Conservation (phyloP, 768 basidiomycete genomes). For the Lentinula sp. region DNA sequence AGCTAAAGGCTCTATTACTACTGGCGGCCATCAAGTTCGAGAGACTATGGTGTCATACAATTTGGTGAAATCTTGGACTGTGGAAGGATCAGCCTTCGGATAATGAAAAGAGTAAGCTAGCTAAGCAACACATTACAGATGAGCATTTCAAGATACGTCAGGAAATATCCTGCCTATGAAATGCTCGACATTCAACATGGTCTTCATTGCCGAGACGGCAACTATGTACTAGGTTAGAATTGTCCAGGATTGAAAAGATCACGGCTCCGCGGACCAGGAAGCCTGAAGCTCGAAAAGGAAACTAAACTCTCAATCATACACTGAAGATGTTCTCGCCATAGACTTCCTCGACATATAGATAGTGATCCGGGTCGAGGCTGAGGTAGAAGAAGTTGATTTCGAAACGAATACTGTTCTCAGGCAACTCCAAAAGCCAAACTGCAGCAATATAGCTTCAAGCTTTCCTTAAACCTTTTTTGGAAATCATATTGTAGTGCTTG, state of each 20-base stretch:
- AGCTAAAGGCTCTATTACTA: no score
- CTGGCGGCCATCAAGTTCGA: no score
- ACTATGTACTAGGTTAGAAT: neutral
- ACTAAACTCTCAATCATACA: neutral
- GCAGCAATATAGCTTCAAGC: neutral
- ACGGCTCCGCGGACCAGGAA: neutral
- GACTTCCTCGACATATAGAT: neutral
- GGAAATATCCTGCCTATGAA: neutral
- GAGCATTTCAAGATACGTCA: no score
- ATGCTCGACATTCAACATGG: neutral
- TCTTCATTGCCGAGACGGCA: neutral
- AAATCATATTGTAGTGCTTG: neutral
- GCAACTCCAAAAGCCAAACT: neutral
- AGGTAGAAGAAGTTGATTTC: constrained; percentile 1
- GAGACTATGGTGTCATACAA: no score
- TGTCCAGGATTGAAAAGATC: neutral
- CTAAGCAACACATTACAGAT: no score
- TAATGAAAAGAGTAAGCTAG: no score
- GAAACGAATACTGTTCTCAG: neutral
- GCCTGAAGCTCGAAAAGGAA: neutral
- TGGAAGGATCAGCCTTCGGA: no score
- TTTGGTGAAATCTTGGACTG: no score
- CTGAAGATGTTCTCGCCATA: neutral
- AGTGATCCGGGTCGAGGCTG: neutral
- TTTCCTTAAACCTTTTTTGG: neutral